A percentile compares a stretch with the other conserved stretches of the same genome.
Evolutionary conservation across 73 alveolate genomes (phyloP).

Genomic region (Stentor coeruleus): DNA sequence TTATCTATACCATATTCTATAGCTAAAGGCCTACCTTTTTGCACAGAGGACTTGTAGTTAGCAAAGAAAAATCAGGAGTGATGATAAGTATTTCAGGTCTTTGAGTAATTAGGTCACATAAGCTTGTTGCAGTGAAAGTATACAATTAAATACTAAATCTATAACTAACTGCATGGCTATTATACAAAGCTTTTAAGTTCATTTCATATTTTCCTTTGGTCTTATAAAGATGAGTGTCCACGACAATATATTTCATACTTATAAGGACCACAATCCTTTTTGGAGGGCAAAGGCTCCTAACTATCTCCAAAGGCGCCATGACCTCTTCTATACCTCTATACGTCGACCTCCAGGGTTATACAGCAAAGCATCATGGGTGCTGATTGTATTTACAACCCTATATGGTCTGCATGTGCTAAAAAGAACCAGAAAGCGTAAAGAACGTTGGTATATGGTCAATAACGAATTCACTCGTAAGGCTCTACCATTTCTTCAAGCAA

Average conservation of each 20-base stretch:
- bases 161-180: too few relatives aligned
- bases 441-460: neutral
- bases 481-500: conserved; percentile 19
- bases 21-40: too few relatives aligned
- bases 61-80: too few relatives aligned
- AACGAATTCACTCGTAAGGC: neutral
- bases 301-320: neutral
- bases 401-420: neutral
- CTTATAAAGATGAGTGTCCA: conserved; percentile 10
- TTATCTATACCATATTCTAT: too few relatives aligned
- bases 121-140: too few relatives aligned
- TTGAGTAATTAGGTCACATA: too few relatives aligned
- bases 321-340: neutral
- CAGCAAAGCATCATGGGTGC: neutral
- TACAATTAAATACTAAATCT: too few relatives aligned
- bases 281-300: conserved; percentile 14
- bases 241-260: neutral
- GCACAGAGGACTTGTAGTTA: too few relatives aligned
- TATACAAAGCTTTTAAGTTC: too few relatives aligned
- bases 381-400: neutral
- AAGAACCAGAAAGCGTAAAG: neutral
- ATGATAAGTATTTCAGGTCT: too few relatives aligned
- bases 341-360: neutral
- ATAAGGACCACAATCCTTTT: conserved; percentile 15
- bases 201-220: too few relatives aligned